phyloP scores from a whole-genome alignment of 371 early-diverging fungal genomes.

The Amoeboradix gromovi region DNA sequence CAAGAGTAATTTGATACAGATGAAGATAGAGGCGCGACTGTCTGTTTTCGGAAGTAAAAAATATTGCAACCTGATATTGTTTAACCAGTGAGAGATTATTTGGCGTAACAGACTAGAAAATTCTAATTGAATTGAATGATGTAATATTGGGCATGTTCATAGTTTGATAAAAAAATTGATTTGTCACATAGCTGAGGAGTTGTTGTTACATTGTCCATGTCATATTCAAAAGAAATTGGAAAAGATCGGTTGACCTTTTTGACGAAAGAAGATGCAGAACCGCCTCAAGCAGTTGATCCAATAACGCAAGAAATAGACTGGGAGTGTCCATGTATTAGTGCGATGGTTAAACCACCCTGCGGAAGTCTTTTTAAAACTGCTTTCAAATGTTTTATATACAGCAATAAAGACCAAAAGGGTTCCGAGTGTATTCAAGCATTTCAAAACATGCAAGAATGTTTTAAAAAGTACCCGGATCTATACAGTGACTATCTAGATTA shows the following conservation, averaged over 20 bases:
- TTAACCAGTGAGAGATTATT: no score
- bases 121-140: no score
- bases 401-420: conserved; percentile 54
- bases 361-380: conserved; percentile 82
- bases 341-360: conserved; percentile 79
- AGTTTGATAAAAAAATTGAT: no score
- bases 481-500: conserved; percentile 12
- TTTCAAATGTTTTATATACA: conserved; percentile 82
- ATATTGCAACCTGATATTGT: no score
- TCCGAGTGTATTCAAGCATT: conserved; percentile 53
- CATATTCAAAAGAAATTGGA: not conserved
- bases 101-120: no score
- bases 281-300: conserved; percentile 5
- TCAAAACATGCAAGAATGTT: conserved; percentile 56
- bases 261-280: not conserved
- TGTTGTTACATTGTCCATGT: no score
- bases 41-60: no score
- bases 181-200: no score
- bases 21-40: no score
- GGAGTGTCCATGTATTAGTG: conserved; percentile 85
- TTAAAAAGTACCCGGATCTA: conserved; percentile 16
- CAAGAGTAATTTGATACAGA: no score
- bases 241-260: not conserved
- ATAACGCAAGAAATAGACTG: conserved; percentile 88
- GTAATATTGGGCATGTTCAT: no score